A percentile compares a stretch with the other conserved stretches of the same genome.
Conservation (phyloP, 352 stramenopile genomes). For the Saprolegnia diclina region DNA sequence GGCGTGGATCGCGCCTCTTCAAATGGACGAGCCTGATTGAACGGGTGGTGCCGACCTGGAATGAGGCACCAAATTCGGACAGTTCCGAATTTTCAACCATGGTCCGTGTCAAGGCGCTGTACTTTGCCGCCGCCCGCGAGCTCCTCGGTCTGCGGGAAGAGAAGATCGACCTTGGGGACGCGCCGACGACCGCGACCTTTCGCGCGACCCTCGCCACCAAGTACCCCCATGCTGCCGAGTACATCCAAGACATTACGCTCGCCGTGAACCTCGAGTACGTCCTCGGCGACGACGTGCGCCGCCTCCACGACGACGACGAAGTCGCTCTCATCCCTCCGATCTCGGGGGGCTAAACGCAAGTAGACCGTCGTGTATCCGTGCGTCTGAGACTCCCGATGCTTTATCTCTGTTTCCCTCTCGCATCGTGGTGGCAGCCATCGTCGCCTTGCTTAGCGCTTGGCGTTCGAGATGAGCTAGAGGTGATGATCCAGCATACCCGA, state of each 20-base stretch:
- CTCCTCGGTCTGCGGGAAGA: conserved; percentile 67
- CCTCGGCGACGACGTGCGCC: conserved; percentile 35
- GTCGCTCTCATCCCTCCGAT: conserved; percentile 81
- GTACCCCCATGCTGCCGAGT: conserved; percentile 42
- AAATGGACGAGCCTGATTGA: background rate
- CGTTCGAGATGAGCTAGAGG: conserved; percentile 15
- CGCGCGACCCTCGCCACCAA: conserved; percentile 40
- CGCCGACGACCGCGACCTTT: conserved; percentile 40
- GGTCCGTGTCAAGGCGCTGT: conserved; percentile 56
- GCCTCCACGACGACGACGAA: conserved; percentile 57
- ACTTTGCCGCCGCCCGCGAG: conserved; percentile 74
- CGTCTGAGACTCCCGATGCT: background rate
- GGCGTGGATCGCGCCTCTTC: background rate
- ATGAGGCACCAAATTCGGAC: background rate
- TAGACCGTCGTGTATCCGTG: background rate
- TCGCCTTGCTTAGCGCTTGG: background rate
- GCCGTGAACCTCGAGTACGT: conserved; percentile 74
- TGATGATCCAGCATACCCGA: background rate
- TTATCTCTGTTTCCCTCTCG: background rate
- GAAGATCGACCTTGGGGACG: conserved; percentile 32
- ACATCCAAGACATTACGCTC: conserved; percentile 55
- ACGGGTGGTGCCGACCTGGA: background rate
- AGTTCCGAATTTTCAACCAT: background rate
- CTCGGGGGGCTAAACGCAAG: conserved; percentile 42
- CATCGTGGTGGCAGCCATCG: background rate